These are phyloP conservation scores for Hypomyces perniciosus DNA, from an alignment of 2,329 filamentous ascomycete species.

Conservation along the genomic window DNA sequence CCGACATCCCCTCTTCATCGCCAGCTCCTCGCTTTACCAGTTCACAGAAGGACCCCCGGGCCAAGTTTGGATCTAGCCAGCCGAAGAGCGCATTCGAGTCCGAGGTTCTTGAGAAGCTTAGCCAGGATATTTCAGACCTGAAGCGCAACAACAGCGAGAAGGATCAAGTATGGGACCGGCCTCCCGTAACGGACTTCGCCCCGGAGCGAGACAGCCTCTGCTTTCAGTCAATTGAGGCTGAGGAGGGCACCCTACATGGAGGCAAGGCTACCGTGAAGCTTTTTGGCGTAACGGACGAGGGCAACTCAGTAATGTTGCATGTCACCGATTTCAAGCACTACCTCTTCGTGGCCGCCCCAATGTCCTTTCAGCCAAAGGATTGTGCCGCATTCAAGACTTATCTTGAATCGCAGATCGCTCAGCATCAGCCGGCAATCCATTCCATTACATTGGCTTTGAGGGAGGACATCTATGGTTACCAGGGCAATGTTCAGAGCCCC, in stretches of 20 bases:
- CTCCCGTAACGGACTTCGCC: conserved; percentile 45
- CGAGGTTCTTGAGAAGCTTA: conserved; percentile 91
- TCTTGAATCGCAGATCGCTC: conserved; percentile 72
- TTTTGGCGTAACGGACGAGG: conserved; percentile 79
- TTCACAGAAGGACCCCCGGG: conserved; percentile 56
- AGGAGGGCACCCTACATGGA: conserved; percentile 77
- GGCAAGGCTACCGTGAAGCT: conserved; percentile 77
- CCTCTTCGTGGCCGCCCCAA: conserved; percentile 83
- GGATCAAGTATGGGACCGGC: conserved; percentile 83
- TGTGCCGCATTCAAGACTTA: conserved; percentile 72
- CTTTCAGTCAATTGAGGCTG: conserved; percentile 93
- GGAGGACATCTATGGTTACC: conserved; percentile 90
- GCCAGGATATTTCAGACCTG: conserved; percentile 81
- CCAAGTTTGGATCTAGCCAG: conserved; percentile 64
- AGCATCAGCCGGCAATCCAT: conserved; percentile 67
- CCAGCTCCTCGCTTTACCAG: conserved; percentile 53
- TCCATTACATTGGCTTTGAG: conserved; percentile 76
- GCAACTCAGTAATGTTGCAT: conserved; percentile 90
- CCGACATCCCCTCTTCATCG: conserved; percentile 57
- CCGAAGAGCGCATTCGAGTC: conserved; percentile 89
- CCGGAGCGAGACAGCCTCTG: conserved; percentile 63
- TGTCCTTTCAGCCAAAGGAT: conserved; percentile 72
- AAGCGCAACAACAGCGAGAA: conserved; percentile 86
- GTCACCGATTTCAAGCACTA: conserved; percentile 96
- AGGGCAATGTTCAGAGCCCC: conserved; percentile 84